Evolutionary conservation across 2,329 filamentous ascomycete genomes (phyloP), one percentile per base, ranked within the genome.

Genomic region (Colletotrichum lini): DNA sequence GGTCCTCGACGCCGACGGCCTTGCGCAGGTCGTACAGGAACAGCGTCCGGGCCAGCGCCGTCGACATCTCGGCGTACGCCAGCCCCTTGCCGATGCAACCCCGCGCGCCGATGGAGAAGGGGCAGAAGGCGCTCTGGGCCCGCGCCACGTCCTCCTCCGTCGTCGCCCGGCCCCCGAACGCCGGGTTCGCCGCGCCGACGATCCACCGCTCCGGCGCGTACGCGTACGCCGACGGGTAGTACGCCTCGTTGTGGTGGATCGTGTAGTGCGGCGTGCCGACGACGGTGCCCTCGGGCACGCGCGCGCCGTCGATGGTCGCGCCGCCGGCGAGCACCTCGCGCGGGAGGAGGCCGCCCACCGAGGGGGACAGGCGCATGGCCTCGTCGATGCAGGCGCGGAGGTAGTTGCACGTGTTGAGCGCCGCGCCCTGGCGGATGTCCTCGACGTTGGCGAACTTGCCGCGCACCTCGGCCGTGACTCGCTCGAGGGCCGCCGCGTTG

Each of bases 71-170:
- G 54, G 88, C 85, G 75, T 93, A 92, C 2, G 91, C 91, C 54
- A 93, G 80, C 0, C 87, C 87, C 84, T 93, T 94, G 0, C 92
- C 92, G 65, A 94, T 93, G 77, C 92, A 94, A 2, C 91, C 91
- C 13, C 92, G 83, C 0, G 91, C 90, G 0, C 92, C 92, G 72
- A 93, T 84, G 56, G 88, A 91, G 76, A 94, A 94, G 2, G 94
- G 92, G 73, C 91, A 94, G 81, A 93, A 96, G 0, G 93, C 93
- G 44, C 85, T 86, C 61, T 92, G 88, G 2, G 92, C 91, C 6
- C 83, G 77, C 3, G 84, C 82, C 2, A 89, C 82, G 63, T 89
- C 87, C 2, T 85, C 84, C 68, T 87, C 85, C 6, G 82, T 86
- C 0, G 85, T 84, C 40, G 78, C 75, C 67, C 79, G 79, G 49